Evolutionary conservation across 192 early-diverging fungal species (phyloP).

Genomic region (Mortierella alpina): DNA sequence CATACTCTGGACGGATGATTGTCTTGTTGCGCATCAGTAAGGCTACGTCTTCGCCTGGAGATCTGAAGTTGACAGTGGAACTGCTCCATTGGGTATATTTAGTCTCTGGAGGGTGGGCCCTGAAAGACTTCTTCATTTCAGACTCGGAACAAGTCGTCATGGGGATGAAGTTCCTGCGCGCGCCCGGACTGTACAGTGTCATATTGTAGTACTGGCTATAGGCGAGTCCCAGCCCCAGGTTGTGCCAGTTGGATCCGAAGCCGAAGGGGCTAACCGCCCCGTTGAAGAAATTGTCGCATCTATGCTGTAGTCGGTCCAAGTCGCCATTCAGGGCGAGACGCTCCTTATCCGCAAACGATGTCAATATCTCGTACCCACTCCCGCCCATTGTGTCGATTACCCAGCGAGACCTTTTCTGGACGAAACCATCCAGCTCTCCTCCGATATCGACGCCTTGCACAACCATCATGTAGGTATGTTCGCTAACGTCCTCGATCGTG

Average conservation of each 20-base stretch:
- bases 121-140: constrained; percentile 10
- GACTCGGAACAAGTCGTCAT: constrained; percentile 16
- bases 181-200: constrained; percentile 10
- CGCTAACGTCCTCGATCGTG: not conserved
- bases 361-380: constrained; percentile 21
- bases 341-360: constrained; percentile 11
- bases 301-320: constrained; percentile 27
- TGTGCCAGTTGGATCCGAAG: constrained; percentile 29
- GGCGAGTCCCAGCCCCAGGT: constrained; percentile 19
- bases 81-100: not conserved
- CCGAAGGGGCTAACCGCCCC: not conserved
- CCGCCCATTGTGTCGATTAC: constrained; percentile 21
- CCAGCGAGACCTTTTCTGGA: constrained; percentile 35
- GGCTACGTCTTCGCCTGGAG: not conserved
- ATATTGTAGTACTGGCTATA: constrained; percentile 31
- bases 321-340: constrained; percentile 9
- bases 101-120: constrained; percentile 7
- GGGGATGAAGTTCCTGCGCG: constrained; percentile 9
- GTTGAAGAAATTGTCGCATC: constrained; percentile 29
- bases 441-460: constrained; percentile 26
- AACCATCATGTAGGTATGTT: constrained; percentile 12
- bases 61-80: constrained; percentile 31
- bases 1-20: constrained; percentile 6
- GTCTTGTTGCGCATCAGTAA: not conserved
- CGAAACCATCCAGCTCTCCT: constrained; percentile 18